phyloP scores from a whole-genome alignment of 225 moss, liverwort and hornwort species.

The Ulota crispa region DNA sequence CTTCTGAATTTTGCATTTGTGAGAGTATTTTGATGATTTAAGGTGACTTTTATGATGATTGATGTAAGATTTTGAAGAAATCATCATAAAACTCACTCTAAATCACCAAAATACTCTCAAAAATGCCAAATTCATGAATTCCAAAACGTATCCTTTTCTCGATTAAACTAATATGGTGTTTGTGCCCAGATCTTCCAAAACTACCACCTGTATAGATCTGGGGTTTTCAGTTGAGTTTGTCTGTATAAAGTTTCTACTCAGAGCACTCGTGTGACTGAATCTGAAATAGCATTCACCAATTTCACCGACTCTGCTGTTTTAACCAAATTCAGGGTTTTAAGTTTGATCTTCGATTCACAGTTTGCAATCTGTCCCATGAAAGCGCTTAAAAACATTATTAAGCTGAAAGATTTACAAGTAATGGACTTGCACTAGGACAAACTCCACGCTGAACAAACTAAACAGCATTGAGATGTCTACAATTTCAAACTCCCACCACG shows the following conservation, averaged over 20 bases:
- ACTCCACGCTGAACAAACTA: neutral
- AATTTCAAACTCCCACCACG: neutral
- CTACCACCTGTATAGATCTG: neutral
- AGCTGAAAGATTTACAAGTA: neutral
- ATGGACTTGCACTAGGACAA: neutral
- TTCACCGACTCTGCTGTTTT: neutral
- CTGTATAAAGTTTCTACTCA: too few relatives aligned
- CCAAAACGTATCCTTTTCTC: too few relatives aligned
- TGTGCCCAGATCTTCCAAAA: neutral
- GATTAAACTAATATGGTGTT: too few relatives aligned
- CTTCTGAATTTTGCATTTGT: too few relatives aligned
- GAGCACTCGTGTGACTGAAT: neutral
- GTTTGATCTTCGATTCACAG: neutral
- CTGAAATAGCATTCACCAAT: neutral
- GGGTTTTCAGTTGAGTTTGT: neutral
- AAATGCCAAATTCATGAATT: too few relatives aligned
- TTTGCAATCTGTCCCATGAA: neutral
- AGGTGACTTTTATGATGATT: too few relatives aligned
- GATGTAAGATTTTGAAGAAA: too few relatives aligned
- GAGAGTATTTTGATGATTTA: too few relatives aligned
- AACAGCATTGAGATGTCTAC: neutral
- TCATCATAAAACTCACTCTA: too few relatives aligned
- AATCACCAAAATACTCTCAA: too few relatives aligned
- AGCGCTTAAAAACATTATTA: neutral
- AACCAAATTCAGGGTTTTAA: neutral